Base-by-base conservation (phyloP, 2,329 filamentous ascomycete genomes). In the Curvularia verruculosa region DNA sequence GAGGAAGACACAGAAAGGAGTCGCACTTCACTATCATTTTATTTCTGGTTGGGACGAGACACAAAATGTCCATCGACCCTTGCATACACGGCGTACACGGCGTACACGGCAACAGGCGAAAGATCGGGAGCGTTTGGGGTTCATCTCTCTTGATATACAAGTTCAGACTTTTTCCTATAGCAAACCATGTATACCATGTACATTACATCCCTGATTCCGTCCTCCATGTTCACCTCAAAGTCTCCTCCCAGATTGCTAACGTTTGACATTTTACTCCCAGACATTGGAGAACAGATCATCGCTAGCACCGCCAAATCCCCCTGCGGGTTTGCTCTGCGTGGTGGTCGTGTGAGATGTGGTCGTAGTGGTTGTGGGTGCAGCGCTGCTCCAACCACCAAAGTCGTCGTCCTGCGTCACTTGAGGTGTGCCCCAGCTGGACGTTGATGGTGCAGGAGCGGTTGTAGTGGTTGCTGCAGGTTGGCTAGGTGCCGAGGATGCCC, bases 211-310 rank as follows among this genome's bases (percentile, higher is more conserved):
- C 12, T 8, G 10, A 21, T 41, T 26, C 21, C 18, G 3, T 13
- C 13, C 31, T 31, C 12, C 12, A 24, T 47, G 21, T 15, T 18
- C 34, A 24, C 21, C 21, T 48, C 18, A 7, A 12, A 15, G 23
- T 5, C 9, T 6, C 9, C 23, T 21, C n/a, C n/a, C 26, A 49
- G 23, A 13, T 28, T 19, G 13, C 24, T 18, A 5, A 12, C 26
- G 39, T 23, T 7, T 5, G 3, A 10, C 23, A 45, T 24, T 28
- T 39, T 80, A 97, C 79, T 92, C 85, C 94, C 94, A 98, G 48
- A 98, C 94, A 77, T 98, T 98, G 29, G 89, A 92, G 78, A 98
- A 98, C 69, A 98, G 76, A 79, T 98, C 94, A 64, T 97, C 94
- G 49, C 78, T 77, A 29, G 79, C 75, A 28, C 78, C 81, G 52